These are phyloP conservation scores for Microcera coccophila DNA, from an alignment of 2,329 filamentous ascomycete species.

Conservation along the genomic window DNA sequence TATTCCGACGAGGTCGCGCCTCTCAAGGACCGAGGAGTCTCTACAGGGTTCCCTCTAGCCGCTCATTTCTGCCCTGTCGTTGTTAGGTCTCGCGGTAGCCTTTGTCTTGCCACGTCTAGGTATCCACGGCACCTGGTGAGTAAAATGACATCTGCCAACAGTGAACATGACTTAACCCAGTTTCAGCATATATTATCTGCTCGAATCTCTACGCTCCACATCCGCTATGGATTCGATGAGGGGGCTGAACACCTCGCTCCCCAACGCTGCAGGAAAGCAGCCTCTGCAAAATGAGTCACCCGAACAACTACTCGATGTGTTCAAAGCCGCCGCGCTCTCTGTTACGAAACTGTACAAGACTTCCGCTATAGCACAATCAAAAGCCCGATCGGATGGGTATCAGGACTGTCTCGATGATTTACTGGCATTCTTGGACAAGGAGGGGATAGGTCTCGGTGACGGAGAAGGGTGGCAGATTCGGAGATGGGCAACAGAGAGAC, in stretches of 20 bases:
- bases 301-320: conserved; percentile 75
- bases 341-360: conserved; percentile 97
- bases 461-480: conserved; percentile 67
- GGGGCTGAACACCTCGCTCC: conserved; percentile 24
- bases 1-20: no score
- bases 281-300: conserved; percentile 39
- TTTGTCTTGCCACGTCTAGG: background rate
- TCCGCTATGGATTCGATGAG: conserved; percentile 32
- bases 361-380: conserved; percentile 71
- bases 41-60: no score
- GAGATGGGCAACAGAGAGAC: conserved; percentile 64
- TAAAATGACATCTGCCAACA: background rate
- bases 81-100: background rate
- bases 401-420: conserved; percentile 92
- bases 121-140: background rate
- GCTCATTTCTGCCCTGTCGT: background rate
- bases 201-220: background rate
- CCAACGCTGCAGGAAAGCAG: conserved; percentile 28
- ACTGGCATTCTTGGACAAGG: conserved; percentile 76
- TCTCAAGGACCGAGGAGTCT: no score
- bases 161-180: background rate
- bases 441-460: conserved; percentile 72
- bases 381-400: conserved; percentile 76
- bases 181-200: background rate
- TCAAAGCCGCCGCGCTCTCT: conserved; percentile 86